A percentile compares a stretch with the other conserved stretches of the same genome.
Evolutionary conservation across 1,284 basidiomycete species (phyloP).

Genomic region (Taiwanofungus camphoratus): DNA sequence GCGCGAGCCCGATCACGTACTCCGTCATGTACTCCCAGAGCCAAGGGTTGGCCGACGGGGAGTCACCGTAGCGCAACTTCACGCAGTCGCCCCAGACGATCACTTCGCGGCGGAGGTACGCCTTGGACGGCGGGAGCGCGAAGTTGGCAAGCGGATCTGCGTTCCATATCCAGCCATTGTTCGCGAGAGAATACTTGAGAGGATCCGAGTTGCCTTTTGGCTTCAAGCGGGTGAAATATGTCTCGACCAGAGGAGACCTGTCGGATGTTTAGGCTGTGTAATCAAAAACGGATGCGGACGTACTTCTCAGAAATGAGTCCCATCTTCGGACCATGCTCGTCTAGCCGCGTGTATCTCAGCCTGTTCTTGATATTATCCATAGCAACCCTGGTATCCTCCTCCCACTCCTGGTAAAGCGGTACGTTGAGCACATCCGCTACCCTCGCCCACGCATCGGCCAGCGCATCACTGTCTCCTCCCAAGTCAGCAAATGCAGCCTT

Average conservation of each 20-base stretch:
- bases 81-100: constrained; percentile 99
- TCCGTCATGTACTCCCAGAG: constrained; percentile 91
- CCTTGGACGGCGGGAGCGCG: constrained; percentile 91
- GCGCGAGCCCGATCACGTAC: constrained; percentile 79
- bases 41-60: constrained; percentile 84
- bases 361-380: constrained; percentile 73
- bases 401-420: constrained; percentile 80
- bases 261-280: background rate
- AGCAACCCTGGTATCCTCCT: constrained; percentile 74
- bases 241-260: constrained; percentile 80
- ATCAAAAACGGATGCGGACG: constrained; percentile 22
- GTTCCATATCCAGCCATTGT: constrained; percentile 99
- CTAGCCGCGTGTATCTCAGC: constrained; percentile 76
- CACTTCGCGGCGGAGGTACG: constrained; percentile 92
- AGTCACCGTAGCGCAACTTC: constrained; percentile 88
- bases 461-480: constrained; percentile 41
- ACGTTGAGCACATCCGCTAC: constrained; percentile 86
- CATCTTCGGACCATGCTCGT: constrained; percentile 78
- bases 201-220: constrained; percentile 58
- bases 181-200: constrained; percentile 76
- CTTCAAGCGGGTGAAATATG: constrained; percentile 83
- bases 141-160: constrained; percentile 95
- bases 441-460: constrained; percentile 67
- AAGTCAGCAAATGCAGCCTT: constrained; percentile 62
- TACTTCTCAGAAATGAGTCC: constrained; percentile 76